Evolutionary conservation across 495 filamentous ascomycete genomes (phyloP), one percentile per base, ranked within the genome.

Genomic region (Friedmanniomyces simplex): DNA sequence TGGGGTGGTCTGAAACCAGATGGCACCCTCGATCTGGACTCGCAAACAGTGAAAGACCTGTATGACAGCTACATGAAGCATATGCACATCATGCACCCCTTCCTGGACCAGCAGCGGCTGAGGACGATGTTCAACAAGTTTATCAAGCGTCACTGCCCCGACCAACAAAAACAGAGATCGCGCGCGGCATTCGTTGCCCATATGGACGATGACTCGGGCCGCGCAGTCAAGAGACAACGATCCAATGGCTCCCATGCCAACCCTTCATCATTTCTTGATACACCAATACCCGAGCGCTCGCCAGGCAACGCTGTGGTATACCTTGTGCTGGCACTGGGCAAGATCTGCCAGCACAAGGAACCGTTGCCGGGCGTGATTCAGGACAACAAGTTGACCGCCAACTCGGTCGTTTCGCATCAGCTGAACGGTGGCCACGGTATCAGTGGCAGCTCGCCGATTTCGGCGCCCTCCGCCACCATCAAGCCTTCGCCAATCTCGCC

Each of bases 21-120:
- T 56, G 82, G 83, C 32, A 73, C 78, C 13, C 72, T 89, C 14
- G 85, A 83, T 50, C 77, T 94, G 50, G 79, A 85, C 54, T 64
- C 74, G 18, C 70, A 68, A 12, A 87, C 78, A 1, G 75, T 95
- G 7, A 73, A 74, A 56, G 76, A 72, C 37, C 84, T 89, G 41
- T 77, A 84, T 37, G 63, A 78, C 16, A 87, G 82, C 68, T 98
- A 89, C 67, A 72, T 89, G 65, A 68, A 82, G 2, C 78, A 94
- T 66, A 85, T 98, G 39, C 86, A 95, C 63, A 87, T 82, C 52
- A 80, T 98, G 67, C 93, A 97, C 68, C 93, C 93, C 12, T 89
- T 97, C 65, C 76, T 98, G 34, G 75, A 85, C 60, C 73, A 76
- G 48, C 63, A 64, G 7, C 70, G 72, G 16, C 65, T 86, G 18